Conservation (phyloP, 2,329 filamentous ascomycete species). For the Aspergillus sp. region DNA sequence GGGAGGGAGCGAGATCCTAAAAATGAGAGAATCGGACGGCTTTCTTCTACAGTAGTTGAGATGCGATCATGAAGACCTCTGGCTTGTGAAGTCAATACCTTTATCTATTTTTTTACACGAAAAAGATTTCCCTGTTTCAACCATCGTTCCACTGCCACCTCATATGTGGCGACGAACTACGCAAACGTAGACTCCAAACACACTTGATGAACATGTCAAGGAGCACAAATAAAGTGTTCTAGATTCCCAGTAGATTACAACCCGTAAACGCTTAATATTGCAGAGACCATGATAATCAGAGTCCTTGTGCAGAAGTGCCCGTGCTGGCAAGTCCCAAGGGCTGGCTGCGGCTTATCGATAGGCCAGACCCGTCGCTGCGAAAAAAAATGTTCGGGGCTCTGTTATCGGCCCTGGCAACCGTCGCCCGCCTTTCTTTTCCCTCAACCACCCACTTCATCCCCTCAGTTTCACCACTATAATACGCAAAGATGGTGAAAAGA, state of each 20-base stretch:
- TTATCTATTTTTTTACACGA: constrained; percentile 26
- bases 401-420: constrained; percentile 13
- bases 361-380: constrained; percentile 18
- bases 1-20: constrained; percentile 41
- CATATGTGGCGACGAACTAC: not conserved
- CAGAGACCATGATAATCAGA: not conserved
- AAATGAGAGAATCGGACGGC: constrained; percentile 41
- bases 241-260: too few species aligned
- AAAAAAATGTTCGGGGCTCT: constrained; percentile 33
- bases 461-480: constrained; percentile 47
- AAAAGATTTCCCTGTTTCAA: constrained; percentile 22
- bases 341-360: constrained; percentile 38
- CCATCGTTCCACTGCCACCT: not conserved
- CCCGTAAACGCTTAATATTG: too few species aligned
- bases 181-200: not conserved
- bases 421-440: constrained; percentile 74
- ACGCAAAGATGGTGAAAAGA: constrained; percentile 70
- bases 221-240: not conserved
- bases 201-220: not conserved
- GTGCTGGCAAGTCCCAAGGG: not conserved
- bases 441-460: constrained; percentile 53
- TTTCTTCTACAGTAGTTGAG: constrained; percentile 45
- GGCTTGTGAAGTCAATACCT: constrained; percentile 24
- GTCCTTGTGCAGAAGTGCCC: not conserved
- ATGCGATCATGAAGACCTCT: constrained; percentile 46